Evolutionary conservation across 1,284 basidiomycete genomes (phyloP), one percentile per base, ranked within the genome.

Genomic region (Mycocalia duriaeana): DNA sequence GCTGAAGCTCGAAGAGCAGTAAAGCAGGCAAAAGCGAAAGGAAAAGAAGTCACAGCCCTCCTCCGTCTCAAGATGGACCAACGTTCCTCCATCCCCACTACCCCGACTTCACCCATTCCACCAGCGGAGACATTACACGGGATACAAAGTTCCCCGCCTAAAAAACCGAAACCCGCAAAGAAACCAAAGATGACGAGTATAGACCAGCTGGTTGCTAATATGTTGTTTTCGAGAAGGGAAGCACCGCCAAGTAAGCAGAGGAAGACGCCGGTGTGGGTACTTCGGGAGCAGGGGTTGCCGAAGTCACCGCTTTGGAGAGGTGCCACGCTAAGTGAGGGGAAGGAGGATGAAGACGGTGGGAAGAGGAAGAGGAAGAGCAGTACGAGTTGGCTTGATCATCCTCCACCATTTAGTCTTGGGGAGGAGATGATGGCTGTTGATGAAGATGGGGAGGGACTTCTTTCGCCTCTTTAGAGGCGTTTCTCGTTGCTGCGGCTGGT

Each of bases 131-230:
- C 13, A 22, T 7, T 24, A n/a, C 13, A 13, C 38, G 14, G 9
- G 22, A 22, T 18, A 8, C 36, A 18, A 38, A n/a, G n/a, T n/a
- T n/a, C n/a, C n/a, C n/a, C n/a, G 36, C 19, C 36, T 18, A 38
- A 38, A 18, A 22, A 50, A 35, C 36, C 41, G 50, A 50, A 45
- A 23, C 5, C 25, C 5, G n/a, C 45, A 26, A 53, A 48, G 47
- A 49, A 43, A 47, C 55, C 49, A 34, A 49, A 46, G 40, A 49
- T 57, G 2, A 48, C 63, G 36, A 73, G 55, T 48, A 64, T 81
- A 56, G 62, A 69, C 28, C 76, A 79, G 47, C 65, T 80, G 16
- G 74, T 81, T 41, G 78, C 79, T 45, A 73, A 73, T 59, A 81
- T 81, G 79, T 60, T 78, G 36, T 65, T 81, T 52, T 68, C 72